These are phyloP conservation scores for Aspergillus sp. DNA, from an alignment of 2,329 filamentous ascomycete species.

Conservation along the genomic window DNA sequence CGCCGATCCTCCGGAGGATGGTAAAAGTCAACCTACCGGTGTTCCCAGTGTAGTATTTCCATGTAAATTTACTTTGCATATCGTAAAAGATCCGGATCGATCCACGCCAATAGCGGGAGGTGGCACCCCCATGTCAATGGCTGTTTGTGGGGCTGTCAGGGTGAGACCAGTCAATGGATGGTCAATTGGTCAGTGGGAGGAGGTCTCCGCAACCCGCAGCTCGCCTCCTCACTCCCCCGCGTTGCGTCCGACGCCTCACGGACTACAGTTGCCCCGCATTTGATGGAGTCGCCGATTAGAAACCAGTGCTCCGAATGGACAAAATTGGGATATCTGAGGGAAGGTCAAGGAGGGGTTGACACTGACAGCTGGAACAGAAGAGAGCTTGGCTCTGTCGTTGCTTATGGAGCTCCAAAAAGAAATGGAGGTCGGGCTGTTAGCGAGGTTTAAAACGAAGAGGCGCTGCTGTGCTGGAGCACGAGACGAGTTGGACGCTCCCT, in stretches of 20 bases:
- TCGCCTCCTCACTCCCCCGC: background rate
- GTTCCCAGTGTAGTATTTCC: too few species aligned
- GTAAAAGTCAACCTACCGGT: too few species aligned
- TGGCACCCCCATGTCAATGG: too few species aligned
- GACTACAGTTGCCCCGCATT: background rate
- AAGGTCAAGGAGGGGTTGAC: background rate
- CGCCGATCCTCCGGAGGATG: too few species aligned
- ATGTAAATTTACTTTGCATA: too few species aligned
- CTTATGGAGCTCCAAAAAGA: background rate
- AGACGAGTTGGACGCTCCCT: background rate
- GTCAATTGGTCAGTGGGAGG: background rate
- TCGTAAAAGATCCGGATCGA: too few species aligned
- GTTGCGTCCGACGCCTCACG: background rate
- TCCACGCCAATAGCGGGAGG: too few species aligned
- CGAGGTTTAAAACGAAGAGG: background rate
- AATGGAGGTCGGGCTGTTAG: background rate
- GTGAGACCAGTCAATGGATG: background rate
- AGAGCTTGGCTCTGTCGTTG: background rate
- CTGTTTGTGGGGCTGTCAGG: too few species aligned
- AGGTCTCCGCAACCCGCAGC: background rate
- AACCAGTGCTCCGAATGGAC: background rate
- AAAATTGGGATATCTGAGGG: background rate
- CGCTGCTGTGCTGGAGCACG: background rate
- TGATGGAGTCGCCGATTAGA: background rate
- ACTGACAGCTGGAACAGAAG: background rate